Base-by-base conservation (phyloP, 129 eudicot genomes). In the Tagetes patula region DNA sequence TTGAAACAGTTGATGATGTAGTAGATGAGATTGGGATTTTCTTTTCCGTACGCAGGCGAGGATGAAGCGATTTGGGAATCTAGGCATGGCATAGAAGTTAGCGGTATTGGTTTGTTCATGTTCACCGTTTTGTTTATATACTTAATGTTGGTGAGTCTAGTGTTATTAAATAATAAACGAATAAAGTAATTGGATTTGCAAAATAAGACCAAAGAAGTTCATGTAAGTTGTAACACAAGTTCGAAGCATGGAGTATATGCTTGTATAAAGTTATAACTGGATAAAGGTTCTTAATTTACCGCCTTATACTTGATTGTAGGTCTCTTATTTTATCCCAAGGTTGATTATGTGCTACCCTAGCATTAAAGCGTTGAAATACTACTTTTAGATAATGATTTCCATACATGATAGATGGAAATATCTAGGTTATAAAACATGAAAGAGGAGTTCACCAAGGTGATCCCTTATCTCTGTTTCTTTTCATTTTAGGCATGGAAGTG, bases 51-150 rank as follows among this genome's bases (percentile, higher is more conserved):
- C 58, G 70, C 75, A 77, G 81, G 75, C 69, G 70, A 77, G 30
- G 69, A 59, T 69, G 70, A 48, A 42, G 31, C 61, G 50, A 38
- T 34, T 12, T 74, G 12, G 71, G 63, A 62, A 54, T 73, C 75
- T 61, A 32, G 60, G 49, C 79, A 67, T 60, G 82, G 40, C 13
- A 54, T 83, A 74, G 78, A 58, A 77, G 33, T 72, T 65, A 82
- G 82, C 42, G 84, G 75, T 71, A 67, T 27, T 77, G 81, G 82
- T 82, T 53, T 73, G 76, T 70, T 41, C 6, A 20, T 20, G 27
- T 20, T 20, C 27, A 20, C 27, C 27, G 61, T 5, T 6, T 66
- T 45, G 55, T 2, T n/a, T 56, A 1, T 10, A 46, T 42, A 27
- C 66, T 3, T 60, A 8, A 1, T 8, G 41, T 33, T 59, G 8